Conservation (phyloP, 1,139 yeast genomes). For the Spathaspora jeffriesii region DNA sequence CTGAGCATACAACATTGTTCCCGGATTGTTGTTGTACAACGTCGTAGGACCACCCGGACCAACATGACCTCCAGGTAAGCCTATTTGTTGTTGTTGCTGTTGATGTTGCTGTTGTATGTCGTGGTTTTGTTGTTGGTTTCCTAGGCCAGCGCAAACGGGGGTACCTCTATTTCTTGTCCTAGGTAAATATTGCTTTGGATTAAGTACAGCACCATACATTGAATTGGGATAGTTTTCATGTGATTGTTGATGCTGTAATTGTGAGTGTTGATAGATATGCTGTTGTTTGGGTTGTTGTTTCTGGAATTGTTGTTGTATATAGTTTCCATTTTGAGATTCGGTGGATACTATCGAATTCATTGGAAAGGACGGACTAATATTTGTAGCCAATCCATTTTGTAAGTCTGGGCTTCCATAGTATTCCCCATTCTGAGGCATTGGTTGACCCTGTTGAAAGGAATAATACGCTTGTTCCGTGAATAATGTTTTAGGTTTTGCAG, state of each 20-base stretch:
- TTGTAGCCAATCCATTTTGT: conserved; percentile 6
- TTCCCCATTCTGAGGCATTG: conserved; percentile 9
- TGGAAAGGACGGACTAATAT: conserved; percentile 12
- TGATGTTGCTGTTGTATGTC: conserved; percentile 2
- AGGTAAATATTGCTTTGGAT: background rate
- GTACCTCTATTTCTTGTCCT: background rate
- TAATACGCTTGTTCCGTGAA: conserved; percentile 14
- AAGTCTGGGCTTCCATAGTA: conserved; percentile 11
- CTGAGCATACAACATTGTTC: conserved; percentile 13
- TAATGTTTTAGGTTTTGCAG: conserved; percentile 12
- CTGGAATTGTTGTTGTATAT: conserved; percentile 7
- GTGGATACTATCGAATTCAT: conserved; percentile 9
- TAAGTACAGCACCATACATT: background rate
- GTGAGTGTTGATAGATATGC: conserved; percentile 7
- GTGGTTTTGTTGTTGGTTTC: conserved; percentile 5
- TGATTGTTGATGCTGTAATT: conserved; percentile 6
- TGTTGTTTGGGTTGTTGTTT: conserved; percentile 6
- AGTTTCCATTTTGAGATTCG: conserved; percentile 7
- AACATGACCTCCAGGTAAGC: background rate
- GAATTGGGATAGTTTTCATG: conserved; percentile 1
- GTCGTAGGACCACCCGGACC: conserved; percentile 6
- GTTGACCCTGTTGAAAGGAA: conserved; percentile 14
- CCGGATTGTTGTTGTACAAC: conserved; percentile 5
- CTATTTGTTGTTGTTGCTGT: conserved; percentile 7
- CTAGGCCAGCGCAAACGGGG: background rate